phyloP scores from a whole-genome alignment of 345 rosid species.

The Excoecaria agallocha region DNA sequence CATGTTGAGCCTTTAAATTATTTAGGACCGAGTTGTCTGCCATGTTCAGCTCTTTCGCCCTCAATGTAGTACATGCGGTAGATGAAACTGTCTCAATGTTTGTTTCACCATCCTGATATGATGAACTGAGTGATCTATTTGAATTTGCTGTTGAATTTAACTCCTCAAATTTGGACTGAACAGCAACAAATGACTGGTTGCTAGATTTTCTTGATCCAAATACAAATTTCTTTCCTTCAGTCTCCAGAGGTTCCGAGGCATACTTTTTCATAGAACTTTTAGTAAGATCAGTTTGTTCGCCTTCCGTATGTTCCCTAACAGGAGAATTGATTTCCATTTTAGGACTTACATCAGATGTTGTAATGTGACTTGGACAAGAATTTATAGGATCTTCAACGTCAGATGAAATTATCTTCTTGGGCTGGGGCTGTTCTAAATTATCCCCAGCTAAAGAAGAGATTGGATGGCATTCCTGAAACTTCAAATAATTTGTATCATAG shows the following conservation, averaged over 20 bases:
- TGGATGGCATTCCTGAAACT: constrained; percentile 25
- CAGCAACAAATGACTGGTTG: constrained; percentile 66
- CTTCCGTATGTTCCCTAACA: constrained; percentile 38
- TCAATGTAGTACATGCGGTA: constrained; percentile 23
- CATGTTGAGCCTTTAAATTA: constrained; percentile 35
- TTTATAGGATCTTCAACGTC: constrained; percentile 38
- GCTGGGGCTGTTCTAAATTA: constrained; percentile 36
- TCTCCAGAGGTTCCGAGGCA: constrained; percentile 50
- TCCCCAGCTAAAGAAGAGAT: constrained; percentile 24
- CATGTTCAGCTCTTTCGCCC: constrained; percentile 27
- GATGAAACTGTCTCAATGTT: constrained; percentile 35
- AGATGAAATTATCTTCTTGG: constrained; percentile 32
- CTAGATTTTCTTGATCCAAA: constrained; percentile 51
- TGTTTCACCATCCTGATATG: constrained; percentile 44
- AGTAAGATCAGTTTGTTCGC: constrained; percentile 46
- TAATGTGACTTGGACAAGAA: constrained; percentile 28
- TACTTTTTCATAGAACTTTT: constrained; percentile 50
- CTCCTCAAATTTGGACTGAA: constrained; percentile 79
- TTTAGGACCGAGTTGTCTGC: constrained; percentile 34
- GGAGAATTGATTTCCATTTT: constrained; percentile 26
- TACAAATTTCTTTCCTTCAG: constrained; percentile 40
- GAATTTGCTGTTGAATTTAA: constrained; percentile 47
- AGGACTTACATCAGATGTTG: constrained; percentile 29
- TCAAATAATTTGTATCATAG: constrained; percentile 31
- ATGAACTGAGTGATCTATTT: constrained; percentile 30